Evolutionary conservation across 495 filamentous ascomycete genomes (phyloP).

Genomic region (Penicillium robsamsonii): DNA sequence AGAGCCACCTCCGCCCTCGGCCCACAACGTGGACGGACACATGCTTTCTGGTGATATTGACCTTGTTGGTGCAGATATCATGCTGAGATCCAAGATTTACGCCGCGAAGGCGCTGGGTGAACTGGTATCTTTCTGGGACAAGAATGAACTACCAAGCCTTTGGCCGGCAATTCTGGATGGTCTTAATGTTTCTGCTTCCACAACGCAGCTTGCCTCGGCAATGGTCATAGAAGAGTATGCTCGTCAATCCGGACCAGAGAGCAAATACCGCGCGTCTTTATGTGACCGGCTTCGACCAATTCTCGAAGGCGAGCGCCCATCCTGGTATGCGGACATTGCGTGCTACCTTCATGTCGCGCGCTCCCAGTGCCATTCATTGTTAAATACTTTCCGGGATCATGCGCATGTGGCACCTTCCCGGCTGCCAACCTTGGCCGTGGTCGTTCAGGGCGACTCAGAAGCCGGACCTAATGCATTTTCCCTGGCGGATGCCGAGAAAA

Average conservation of each 20-base stretch:
- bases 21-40: constrained; percentile 94
- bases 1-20: constrained; percentile 62
- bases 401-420: constrained; percentile 70
- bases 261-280: constrained; percentile 53
- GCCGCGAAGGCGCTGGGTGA: constrained; percentile 79
- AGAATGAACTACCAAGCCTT: constrained; percentile 39
- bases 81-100: constrained; percentile 84
- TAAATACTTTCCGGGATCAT: constrained; percentile 86
- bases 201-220: constrained; percentile 77
- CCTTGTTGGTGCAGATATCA: constrained; percentile 80
- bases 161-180: constrained; percentile 56
- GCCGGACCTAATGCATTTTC: constrained; percentile 91
- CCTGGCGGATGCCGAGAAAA: constrained; percentile 79
- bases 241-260: constrained; percentile 32
- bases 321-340: constrained; percentile 81
- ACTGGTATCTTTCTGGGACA: constrained; percentile 45
- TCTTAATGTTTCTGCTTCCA: constrained; percentile 69
- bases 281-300: constrained; percentile 63
- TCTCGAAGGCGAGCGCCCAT: constrained; percentile 75
- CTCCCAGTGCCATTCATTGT: constrained; percentile 82
- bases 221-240: constrained; percentile 91
- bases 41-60: constrained; percentile 98
- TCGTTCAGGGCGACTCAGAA: constrained; percentile 87
- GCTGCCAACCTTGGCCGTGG: constrained; percentile 76
- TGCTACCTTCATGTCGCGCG: constrained; percentile 84